Evolutionary conservation across 352 stramenopile genomes (phyloP).

Genomic region (Pseudoperonospora humuli): DNA sequence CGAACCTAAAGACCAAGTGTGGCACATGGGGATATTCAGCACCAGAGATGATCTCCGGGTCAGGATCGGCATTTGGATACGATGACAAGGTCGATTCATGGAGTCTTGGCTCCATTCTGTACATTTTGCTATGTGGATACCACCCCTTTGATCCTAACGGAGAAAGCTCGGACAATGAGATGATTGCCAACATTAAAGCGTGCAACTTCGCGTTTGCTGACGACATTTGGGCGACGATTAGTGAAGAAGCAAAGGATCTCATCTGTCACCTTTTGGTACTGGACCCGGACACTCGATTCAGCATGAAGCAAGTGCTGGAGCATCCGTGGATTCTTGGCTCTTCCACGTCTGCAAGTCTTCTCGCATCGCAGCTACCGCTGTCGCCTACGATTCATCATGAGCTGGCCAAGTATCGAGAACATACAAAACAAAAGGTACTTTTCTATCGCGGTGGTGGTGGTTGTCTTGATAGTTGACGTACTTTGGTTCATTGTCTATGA

Average conservation of each 20-base stretch:
- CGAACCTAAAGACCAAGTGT: slow-evolving; percentile 72
- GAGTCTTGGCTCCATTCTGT: slow-evolving; percentile 82
- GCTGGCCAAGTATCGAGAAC: slow-evolving; percentile 49
- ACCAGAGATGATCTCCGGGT: slow-evolving; percentile 80
- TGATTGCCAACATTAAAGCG: slow-evolving; percentile 75
- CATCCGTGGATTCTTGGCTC: slow-evolving; percentile 60
- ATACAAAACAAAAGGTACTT: slow-evolving; percentile 44
- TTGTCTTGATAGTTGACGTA: slow-evolving; percentile 10
- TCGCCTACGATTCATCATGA: slow-evolving; percentile 67
- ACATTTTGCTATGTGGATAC: slow-evolving; percentile 82
- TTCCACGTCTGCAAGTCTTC: slow-evolving; percentile 3
- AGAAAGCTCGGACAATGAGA: slow-evolving; percentile 68
- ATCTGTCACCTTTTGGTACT: slow-evolving; percentile 72
- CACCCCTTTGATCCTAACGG: slow-evolving; percentile 78
- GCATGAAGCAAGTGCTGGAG: slow-evolving; percentile 54
- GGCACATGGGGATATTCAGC: slow-evolving; percentile 77
- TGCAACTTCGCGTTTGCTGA: slow-evolving; percentile 72
- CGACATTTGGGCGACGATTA: slow-evolving; percentile 61
- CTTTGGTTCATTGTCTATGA: slow-evolving; percentile 17
- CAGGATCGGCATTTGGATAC: slow-evolving; percentile 59
- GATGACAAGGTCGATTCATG: slow-evolving; percentile 83
- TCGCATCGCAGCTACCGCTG: slow-evolving; percentile 30
- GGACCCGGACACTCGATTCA: slow-evolving; percentile 54
- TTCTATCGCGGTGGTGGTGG: not conserved
- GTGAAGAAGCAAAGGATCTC: slow-evolving; percentile 54